Evolutionary conservation across 768 basidiomycete species (phyloP), one percentile per base, ranked within the genome.

Genomic region (Leucosporidium creatinivorum): DNA sequence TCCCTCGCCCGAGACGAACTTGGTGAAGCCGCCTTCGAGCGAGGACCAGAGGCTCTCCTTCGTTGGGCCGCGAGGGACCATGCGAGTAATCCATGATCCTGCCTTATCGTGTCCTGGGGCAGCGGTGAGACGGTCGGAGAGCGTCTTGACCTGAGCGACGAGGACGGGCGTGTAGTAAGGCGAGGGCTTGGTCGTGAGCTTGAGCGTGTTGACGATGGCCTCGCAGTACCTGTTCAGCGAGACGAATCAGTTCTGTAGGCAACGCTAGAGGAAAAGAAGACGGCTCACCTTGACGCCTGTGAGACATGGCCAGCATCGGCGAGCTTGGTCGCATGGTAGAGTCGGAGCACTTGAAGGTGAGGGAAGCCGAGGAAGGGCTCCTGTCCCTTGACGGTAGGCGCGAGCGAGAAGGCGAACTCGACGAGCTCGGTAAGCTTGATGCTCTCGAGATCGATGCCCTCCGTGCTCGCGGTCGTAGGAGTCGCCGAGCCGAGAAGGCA

Each of bases 1-100:
- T n/a, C 82, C 84, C 61, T 96, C 93, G 3, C 94, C 96, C 13
- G 93, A 90, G 67, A 99, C 92, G 73, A 99, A 87, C 76, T 93
- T 93, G 21, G 91, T 91, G 75, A 99, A 85, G 23, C 89, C 85
- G 18, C 89, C 88, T 79, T 92, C 94, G 30, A 98, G 82, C 88
- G 93, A 97, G 54, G 86, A 87, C 31, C 93, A 89, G 58, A 98
- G 85, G 44, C 86, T 87, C 77, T 97, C 93, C 56, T 98, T 82
- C 68, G 89, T 94, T 3, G 96, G 93, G 8, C 39, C 39, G 74
- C 93, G 92, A 47, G 86, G 83, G 69, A 93, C 82, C 77, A 91
- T 93, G n/a, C 85, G 83, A 18, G 85, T 82, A 64, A 92, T 91
- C 92, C 92, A 96, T 0, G 89, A 91, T 17, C 83, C 84, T 3